A percentile compares a stretch with the other conserved stretches of the same genome.
These are phyloP conservation scores for Ilex paraguariensis DNA, from an alignment of 305 asterid genomes.

Conservation along the genomic window DNA sequence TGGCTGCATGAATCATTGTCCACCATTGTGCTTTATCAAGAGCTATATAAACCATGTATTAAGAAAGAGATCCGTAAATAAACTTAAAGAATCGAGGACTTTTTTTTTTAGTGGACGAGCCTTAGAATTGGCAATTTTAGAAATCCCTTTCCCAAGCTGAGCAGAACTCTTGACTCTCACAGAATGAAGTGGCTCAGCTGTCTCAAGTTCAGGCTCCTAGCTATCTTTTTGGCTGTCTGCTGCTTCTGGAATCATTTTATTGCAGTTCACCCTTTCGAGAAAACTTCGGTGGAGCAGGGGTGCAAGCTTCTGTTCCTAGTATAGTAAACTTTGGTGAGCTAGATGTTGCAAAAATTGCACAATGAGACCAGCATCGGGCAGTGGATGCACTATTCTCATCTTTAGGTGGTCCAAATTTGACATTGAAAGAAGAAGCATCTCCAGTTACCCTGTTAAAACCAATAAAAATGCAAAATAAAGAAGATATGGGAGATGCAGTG, in stretches of 20 bases:
- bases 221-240: constrained; percentile 59
- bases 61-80: neutral
- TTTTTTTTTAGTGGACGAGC: constrained; percentile 82
- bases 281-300: constrained; percentile 51
- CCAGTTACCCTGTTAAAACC: constrained; percentile 18
- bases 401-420: constrained; percentile 9
- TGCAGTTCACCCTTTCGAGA: constrained; percentile 9
- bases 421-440: constrained; percentile 14
- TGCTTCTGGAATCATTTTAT: constrained; percentile 32
- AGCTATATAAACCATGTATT: neutral
- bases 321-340: neutral
- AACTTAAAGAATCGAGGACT: constrained; percentile 27
- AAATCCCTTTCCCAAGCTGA: constrained; percentile 89
- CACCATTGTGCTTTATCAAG: too few relatives aligned
- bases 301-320: constrained; percentile 44
- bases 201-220: constrained; percentile 85
- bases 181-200: constrained; percentile 75
- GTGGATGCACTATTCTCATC: constrained; percentile 14
- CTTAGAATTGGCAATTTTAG: constrained; percentile 82
- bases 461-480: neutral
- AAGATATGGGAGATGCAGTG: too few relatives aligned
- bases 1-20: too few relatives aligned
- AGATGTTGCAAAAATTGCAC: constrained; percentile 6
- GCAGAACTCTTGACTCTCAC: constrained; percentile 70
- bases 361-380: constrained; percentile 38